Percentiles rank a stretch among this genome's conserved stretches.
These are phyloP conservation scores for Escovopsis sp. DNA, from an alignment of 2,329 filamentous ascomycete species.

Conservation along the genomic window DNA sequence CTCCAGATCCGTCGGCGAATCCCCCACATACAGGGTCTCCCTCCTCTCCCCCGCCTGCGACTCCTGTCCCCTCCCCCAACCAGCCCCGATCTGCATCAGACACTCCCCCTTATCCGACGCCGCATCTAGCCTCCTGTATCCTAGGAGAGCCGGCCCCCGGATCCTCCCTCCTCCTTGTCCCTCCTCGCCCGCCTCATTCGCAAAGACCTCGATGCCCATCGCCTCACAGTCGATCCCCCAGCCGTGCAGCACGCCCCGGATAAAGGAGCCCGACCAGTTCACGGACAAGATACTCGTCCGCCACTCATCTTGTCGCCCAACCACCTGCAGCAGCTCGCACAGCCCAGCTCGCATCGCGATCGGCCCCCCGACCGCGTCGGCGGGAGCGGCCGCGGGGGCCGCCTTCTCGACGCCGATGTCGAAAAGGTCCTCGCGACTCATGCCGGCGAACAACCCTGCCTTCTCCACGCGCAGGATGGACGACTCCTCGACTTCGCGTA, in stretches of 20 bases:
- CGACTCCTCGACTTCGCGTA: constrained; percentile 27
- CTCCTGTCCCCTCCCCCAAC: too few species aligned
- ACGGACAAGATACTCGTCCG: constrained; percentile 31
- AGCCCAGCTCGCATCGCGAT: constrained; percentile 27
- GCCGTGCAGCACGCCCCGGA: constrained; percentile 28
- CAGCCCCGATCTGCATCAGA: constrained; percentile 15
- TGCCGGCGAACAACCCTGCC: constrained; percentile 28
- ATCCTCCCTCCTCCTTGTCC: constrained; percentile 11
- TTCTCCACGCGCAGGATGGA: constrained; percentile 29
- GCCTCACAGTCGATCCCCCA: constrained; percentile 15
- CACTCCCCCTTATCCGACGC: constrained; percentile 27
- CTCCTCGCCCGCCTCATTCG: constrained; percentile 26
- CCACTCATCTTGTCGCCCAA: constrained; percentile 18
- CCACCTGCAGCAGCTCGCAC: constrained; percentile 14
- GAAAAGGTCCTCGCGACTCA: constrained; percentile 18
- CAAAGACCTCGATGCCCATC: constrained; percentile 20
- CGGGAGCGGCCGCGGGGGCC: too few species aligned
- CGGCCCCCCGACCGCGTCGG: constrained; percentile 17
- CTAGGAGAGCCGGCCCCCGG: not conserved
- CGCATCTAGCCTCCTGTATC: constrained; percentile 18
- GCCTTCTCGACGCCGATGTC: constrained; percentile 19
- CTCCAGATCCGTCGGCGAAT: constrained; percentile 40
- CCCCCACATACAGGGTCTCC: constrained; percentile 35
- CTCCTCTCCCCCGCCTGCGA: constrained; percentile 3
- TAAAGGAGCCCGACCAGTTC: constrained; percentile 35